phyloP scores from a whole-genome alignment of 2,329 filamentous ascomycete species.

The Colletotrichum neosansevieriae region DNA sequence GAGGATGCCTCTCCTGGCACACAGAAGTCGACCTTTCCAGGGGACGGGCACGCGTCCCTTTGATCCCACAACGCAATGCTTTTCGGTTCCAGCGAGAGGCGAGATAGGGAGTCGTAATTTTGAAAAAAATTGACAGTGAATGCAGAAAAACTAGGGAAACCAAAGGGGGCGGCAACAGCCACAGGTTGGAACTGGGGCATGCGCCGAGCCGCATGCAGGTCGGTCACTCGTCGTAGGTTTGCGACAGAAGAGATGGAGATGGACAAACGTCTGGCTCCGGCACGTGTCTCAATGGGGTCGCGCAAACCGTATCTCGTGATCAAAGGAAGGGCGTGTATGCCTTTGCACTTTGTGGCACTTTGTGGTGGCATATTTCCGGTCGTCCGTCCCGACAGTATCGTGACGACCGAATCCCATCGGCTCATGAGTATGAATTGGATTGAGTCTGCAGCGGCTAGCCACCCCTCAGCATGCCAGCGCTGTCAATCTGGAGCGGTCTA shows the following conservation, averaged over 20 bases:
- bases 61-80: conserved; percentile 18
- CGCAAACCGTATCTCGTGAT: not conserved
- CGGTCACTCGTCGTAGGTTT: conserved; percentile 11
- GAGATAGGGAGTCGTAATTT: not conserved
- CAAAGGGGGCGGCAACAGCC: not conserved
- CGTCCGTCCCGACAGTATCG: conserved; percentile 4
- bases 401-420: not conserved
- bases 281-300: too few relatives aligned
- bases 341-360: too few relatives aligned
- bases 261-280: not conserved
- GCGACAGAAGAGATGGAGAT: conserved; percentile 28
- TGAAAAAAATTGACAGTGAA: not conserved
- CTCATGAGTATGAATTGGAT: not conserved
- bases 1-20: not conserved
- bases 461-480: not conserved
- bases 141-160: not conserved
- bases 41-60: conserved; percentile 22
- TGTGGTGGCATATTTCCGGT: not conserved
- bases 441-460: conserved; percentile 6
- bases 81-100: conserved; percentile 5
- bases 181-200: not conserved
- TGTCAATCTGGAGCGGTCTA: conserved; percentile 26
- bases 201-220: conserved; percentile 24
- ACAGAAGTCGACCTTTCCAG: not conserved
- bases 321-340: not conserved